Conservation (phyloP, 805 yeast species). For the Teunomyces barrocoloradensis region DNA sequence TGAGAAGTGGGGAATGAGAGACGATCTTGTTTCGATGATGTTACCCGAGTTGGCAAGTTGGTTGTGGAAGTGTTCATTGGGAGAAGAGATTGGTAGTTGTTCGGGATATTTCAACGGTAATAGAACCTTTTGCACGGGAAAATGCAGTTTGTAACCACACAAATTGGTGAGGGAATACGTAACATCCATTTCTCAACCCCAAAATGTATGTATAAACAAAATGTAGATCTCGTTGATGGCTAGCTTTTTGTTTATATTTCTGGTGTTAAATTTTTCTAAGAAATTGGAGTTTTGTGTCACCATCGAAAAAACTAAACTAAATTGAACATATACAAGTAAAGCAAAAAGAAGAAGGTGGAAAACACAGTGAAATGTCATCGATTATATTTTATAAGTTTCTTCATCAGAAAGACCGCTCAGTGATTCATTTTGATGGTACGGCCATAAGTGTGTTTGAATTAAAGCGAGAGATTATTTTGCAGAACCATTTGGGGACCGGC, state of each 20-base stretch:
- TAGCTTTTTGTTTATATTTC: slow-evolving; percentile 1
- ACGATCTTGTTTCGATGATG: slow-evolving; percentile 18
- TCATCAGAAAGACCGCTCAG: slow-evolving; percentile 76
- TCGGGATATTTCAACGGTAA: slow-evolving; percentile 26
- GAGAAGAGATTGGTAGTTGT: slow-evolving; percentile 1
- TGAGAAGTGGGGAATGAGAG: slow-evolving; percentile 25
- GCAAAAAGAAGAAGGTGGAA: not conserved
- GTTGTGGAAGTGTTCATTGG: slow-evolving; percentile 24
- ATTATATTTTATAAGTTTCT: slow-evolving; percentile 82
- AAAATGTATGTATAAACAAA: not conserved
- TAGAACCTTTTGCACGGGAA: slow-evolving; percentile 14
- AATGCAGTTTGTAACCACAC: slow-evolving; percentile 17
- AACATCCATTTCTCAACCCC: slow-evolving; percentile 9
- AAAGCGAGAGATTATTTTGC: slow-evolving; percentile 82
- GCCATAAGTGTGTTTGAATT: slow-evolving; percentile 94
- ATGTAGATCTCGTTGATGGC: not conserved
- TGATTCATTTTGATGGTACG: slow-evolving; percentile 91
- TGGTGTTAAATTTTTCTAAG: slow-evolving; percentile 6
- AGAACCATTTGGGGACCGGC: slow-evolving; percentile 79
- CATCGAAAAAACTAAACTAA: slow-evolving; percentile 1
- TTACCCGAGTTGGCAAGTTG: slow-evolving; percentile 19
- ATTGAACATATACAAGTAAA: not conserved
- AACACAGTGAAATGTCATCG: slow-evolving; percentile 60
- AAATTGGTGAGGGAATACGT: slow-evolving; percentile 18
- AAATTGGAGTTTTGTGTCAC: slow-evolving; percentile 2